Evolutionary conservation across 2,329 filamentous ascomycete species (phyloP).

Genomic region (Furcasterigmium furcatum): DNA sequence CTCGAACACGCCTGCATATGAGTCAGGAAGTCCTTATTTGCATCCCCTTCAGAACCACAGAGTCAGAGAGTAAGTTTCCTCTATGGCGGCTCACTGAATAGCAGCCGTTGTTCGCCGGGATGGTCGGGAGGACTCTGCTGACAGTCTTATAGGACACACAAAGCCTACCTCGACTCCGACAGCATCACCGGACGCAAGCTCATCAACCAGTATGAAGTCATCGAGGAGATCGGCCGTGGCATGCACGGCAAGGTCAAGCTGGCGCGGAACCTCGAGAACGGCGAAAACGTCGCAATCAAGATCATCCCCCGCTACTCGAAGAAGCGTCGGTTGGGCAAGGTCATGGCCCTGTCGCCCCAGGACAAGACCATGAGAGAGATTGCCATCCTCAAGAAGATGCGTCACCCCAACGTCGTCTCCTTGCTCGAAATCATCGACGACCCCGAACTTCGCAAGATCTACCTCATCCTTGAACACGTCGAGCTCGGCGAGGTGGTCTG

Average conservation of each 20-base stretch:
- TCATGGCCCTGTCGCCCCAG: conserved; percentile 60
- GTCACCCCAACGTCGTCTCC: conserved; percentile 94
- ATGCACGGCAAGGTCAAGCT: conserved; percentile 98
- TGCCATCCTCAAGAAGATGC: conserved; percentile 96
- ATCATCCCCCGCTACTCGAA: conserved; percentile 97
- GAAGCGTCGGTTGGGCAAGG: conserved; percentile 83
- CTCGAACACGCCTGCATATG: conserved; percentile 47
- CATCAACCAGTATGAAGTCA: conserved; percentile 97
- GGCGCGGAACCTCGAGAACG: conserved; percentile 73
- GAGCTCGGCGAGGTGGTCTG: conserved; percentile 92
- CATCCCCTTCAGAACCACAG: conserved; percentile 70
- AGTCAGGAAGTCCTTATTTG: conserved; percentile 56
- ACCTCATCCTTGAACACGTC: conserved; percentile 94
- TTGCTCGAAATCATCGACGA: conserved; percentile 97
- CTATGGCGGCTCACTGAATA: not conserved
- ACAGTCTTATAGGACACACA: conserved; percentile 64
- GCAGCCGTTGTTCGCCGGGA: too few species aligned
- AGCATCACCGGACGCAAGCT: conserved; percentile 86
- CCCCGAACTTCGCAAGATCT: conserved; percentile 93
- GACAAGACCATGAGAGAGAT: conserved; percentile 94
- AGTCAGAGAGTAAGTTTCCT: conserved; percentile 66
- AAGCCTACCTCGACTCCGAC: conserved; percentile 87
- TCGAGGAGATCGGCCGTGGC: conserved; percentile 92
- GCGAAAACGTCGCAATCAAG: conserved; percentile 90
- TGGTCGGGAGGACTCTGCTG: too few species aligned